These are phyloP conservation scores for Neoarthrinium moseri DNA, from an alignment of 2,329 filamentous ascomycete genomes.

Conservation along the genomic window DNA sequence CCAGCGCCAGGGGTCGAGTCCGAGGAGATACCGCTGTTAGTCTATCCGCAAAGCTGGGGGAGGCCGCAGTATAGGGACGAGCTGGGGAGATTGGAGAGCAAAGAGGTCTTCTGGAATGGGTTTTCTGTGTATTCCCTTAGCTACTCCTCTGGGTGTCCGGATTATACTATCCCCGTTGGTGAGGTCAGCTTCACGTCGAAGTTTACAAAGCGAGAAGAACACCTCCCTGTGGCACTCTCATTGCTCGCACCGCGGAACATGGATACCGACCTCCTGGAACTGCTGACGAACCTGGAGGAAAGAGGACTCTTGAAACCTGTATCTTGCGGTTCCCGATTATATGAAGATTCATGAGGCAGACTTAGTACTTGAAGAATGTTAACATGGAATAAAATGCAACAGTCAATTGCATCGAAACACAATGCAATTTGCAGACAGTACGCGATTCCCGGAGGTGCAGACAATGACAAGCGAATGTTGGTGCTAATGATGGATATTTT, in stretches of 20 bases:
- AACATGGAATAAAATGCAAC: too few relatives aligned
- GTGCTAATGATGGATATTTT: too few relatives aligned
- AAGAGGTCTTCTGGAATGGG: conserved; percentile 16
- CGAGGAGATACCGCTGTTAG: conserved; percentile 11
- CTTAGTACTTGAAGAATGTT: too few relatives aligned
- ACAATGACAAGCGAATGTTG: too few relatives aligned
- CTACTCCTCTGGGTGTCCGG: conserved; percentile 18
- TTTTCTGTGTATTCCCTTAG: conserved; percentile 17
- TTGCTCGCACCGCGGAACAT: conserved; percentile 12
- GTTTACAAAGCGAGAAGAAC: conserved; percentile 11
- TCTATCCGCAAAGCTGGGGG: conserved; percentile 18
- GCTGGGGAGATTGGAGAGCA: background rate
- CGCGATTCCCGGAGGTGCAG: too few relatives aligned
- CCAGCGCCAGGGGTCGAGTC: background rate
- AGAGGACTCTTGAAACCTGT: background rate
- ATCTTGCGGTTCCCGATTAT: background rate
- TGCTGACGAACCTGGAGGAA: conserved; percentile 12
- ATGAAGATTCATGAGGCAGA: background rate
- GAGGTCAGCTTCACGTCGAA: conserved; percentile 14
- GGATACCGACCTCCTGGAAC: conserved; percentile 10
- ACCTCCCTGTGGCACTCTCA: conserved; percentile 16
- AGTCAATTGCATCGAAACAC: too few relatives aligned
- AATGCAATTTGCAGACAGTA: too few relatives aligned
- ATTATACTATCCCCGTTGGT: conserved; percentile 16
- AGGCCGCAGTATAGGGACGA: conserved; percentile 16